Evolutionary conservation across 176 grass and related monocot species (phyloP).

Genomic region (Bromus sterilis): DNA sequence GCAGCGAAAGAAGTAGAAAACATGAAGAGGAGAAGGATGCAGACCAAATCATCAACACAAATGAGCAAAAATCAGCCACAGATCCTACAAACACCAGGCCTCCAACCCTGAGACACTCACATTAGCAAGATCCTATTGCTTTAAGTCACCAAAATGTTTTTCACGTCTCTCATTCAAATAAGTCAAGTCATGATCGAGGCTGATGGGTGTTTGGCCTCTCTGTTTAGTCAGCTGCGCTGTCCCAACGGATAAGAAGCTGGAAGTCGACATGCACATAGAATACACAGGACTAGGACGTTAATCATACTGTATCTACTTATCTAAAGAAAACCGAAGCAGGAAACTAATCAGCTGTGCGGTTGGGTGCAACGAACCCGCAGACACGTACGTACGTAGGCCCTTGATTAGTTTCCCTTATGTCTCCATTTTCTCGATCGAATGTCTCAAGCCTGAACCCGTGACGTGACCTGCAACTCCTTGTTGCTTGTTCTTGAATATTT

Average conservation of each 20-base stretch:
- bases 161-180: not conserved
- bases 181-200: not conserved
- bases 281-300: not conserved
- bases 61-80: too few relatives aligned
- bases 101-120: too few relatives aligned
- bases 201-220: conserved; percentile 16
- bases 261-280: not conserved
- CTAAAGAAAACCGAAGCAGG: not conserved
- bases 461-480: too few relatives aligned
- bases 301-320: not conserved
- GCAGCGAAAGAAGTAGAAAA: too few relatives aligned
- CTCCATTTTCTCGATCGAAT: not conserved
- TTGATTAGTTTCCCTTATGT: not conserved
- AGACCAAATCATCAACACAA: too few relatives aligned
- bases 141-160: conserved; percentile 10
- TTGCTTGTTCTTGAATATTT: too few relatives aligned
- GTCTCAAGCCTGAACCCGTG: not conserved
- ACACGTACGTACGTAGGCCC: not conserved
- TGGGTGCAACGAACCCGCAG: not conserved
- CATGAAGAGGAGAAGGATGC: too few relatives aligned
- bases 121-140: not conserved
- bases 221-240: not conserved
- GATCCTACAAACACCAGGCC: too few relatives aligned
- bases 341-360: not conserved
- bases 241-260: conserved; percentile 19